Evolutionary conservation across 202 grass and related monocot genomes (phyloP), one percentile per base, ranked within the genome.

Genomic region (Schoenoplectus tabernaemontani): DNA sequence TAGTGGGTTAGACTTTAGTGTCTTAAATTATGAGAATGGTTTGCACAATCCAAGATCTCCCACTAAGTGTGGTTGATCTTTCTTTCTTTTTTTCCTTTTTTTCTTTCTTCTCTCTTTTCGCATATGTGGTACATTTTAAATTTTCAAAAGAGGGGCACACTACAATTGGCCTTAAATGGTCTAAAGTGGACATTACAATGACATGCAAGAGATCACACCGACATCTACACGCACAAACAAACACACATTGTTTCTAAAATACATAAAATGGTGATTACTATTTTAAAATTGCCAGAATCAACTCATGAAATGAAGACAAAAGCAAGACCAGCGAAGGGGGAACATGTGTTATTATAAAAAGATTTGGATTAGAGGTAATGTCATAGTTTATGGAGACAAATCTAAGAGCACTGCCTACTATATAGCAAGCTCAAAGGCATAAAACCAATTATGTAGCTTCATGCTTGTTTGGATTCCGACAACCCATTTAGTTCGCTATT

Each of bases 391-490:
- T 57, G 71, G 48, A 34, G 71, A 76, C 71, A 76, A 56, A 76
- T 76, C 71, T 76, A 76, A 56, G 71, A 56, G 71, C 71, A 57
- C 16, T 74, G 44, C 46, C 70, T 74, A 74, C 34, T 74, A 36
- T 74, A 74, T 54, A 46, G 26, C 70, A 34, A 74, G 26, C 4
- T 51, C 7, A 74, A 74, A 36, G 7, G 70, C 70, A 74, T 74
- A 7, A 3, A 56, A 76, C 30, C 48, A 56, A 76, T 57, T 76
- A 56, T 76, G 48, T 6, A 76, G 47, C 48, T 76, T 20, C 48
- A 11, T 76, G 71, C 56, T 76, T 4, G 71, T 76, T 76, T 76
- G 13, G 47, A 76, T 76, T 57, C 71, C 71, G 71, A 76, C 71
- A 76, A 76, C 16, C 71, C 71, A 76, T 54, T 76, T 37, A 76